Evolutionary conservation across 2,329 filamentous ascomycete species (phyloP).

Genomic region (Arthrobotrys sphaeroides): DNA sequence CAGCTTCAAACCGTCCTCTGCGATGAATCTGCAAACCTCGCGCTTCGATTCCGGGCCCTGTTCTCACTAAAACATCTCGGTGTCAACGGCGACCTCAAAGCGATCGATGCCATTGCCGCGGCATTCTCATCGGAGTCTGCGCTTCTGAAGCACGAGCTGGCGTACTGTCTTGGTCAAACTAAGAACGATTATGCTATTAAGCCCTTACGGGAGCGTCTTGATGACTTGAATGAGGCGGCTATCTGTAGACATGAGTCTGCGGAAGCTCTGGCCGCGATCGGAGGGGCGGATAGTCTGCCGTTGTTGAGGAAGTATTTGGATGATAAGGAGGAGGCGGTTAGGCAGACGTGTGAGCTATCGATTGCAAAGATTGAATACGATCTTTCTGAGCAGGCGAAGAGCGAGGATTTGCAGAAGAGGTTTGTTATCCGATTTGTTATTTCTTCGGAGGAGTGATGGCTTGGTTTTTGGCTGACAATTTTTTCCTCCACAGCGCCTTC

Average conservation of each 20-base stretch:
- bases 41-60: constrained; percentile 90
- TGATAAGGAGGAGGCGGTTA: constrained; percentile 78
- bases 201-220: constrained; percentile 77
- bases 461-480: constrained; percentile 9
- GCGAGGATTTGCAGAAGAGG: constrained; percentile 84
- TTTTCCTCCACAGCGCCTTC: constrained; percentile 75
- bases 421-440: constrained; percentile 61
- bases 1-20: constrained; percentile 78
- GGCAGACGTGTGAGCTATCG: constrained; percentile 96
- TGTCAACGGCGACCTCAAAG: constrained; percentile 70
- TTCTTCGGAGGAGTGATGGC: constrained; percentile 9
- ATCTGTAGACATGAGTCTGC: constrained; percentile 98
- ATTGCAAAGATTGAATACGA: constrained; percentile 95
- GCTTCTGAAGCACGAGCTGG: constrained; percentile 93
- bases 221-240: constrained; percentile 81
- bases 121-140: constrained; percentile 86
- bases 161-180: constrained; percentile 95
- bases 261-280: constrained; percentile 89
- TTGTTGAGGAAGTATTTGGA: constrained; percentile 79
- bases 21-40: constrained; percentile 80
- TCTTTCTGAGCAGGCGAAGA: constrained; percentile 74
- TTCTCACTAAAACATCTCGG: constrained; percentile 98
- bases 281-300: constrained; percentile 76
- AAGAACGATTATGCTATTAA: constrained; percentile 73
- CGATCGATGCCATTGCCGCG: constrained; percentile 84